Evolutionary conservation across 306 rosid genomes (phyloP).

Genomic region (Malus fusca): DNA sequence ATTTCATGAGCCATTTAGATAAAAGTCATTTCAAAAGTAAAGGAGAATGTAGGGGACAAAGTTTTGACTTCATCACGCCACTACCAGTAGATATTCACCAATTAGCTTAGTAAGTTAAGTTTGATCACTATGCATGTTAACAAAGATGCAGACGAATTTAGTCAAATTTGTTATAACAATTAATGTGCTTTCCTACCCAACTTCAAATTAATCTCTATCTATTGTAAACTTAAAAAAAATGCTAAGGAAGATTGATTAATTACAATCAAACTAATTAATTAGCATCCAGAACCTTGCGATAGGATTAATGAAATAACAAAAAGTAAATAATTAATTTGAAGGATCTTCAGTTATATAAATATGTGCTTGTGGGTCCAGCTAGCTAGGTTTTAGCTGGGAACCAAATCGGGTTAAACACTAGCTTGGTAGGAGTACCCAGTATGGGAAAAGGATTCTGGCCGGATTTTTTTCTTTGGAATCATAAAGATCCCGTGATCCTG

Average conservation of each 20-base stretch:
- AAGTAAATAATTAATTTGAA: neutral
- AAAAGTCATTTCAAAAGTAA: no score
- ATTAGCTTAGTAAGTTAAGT: no score
- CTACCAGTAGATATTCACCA: no score
- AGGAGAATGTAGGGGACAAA: no score
- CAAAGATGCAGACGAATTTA: no score
- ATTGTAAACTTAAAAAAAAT: neutral
- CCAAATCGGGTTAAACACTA: conserved; percentile 16
- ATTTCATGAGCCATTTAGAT: no score
- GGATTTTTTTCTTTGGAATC: no score
- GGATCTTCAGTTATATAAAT: conserved; percentile 9
- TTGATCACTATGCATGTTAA: no score
- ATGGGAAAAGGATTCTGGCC: neutral
- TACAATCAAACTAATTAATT: neutral
- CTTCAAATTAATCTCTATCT: neutral
- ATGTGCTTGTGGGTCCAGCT: conserved; percentile 13
- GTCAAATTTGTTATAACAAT: no score
- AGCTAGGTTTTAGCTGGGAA: conserved; percentile 12
- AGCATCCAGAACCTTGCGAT: neutral
- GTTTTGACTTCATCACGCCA: no score
- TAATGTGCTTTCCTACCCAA: no score
- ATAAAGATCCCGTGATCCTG: accelerated
- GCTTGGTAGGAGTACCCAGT: neutral
- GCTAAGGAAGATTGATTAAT: neutral
- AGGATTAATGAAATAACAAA: neutral